Conservation (phyloP, 805 yeast species). For the Pichia paraexigua region DNA sequence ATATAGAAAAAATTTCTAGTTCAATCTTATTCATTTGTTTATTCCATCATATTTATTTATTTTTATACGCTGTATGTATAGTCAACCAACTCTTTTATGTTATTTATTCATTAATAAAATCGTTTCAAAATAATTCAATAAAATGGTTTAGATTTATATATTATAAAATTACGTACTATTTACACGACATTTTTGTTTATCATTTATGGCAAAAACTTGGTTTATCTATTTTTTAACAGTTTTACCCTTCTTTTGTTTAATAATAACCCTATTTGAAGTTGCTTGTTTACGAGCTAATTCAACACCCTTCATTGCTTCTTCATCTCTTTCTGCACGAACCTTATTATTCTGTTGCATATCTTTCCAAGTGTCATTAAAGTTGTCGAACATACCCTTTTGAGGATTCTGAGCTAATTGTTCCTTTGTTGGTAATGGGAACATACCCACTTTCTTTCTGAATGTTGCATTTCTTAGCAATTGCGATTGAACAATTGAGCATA, state of each 20-base stretch:
- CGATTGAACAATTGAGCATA: conserved; percentile 68
- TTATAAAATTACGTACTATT: background rate
- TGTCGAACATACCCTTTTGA: conserved; percentile 25
- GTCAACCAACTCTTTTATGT: background rate
- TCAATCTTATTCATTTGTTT: background rate
- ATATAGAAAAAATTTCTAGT: background rate
- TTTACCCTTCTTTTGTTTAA: conserved; percentile 19
- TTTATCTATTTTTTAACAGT: background rate
- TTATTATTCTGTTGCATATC: conserved; percentile 25
- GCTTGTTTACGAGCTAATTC: conserved; percentile 22
- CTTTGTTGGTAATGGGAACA: conserved; percentile 42
- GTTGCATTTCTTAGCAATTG: conserved; percentile 48
- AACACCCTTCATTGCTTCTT: conserved; percentile 24
- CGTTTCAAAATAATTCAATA: background rate
- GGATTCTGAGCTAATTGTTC: conserved; percentile 18
- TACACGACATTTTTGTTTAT: no score
- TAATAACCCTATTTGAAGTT: conserved; percentile 21
- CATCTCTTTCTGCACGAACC: conserved; percentile 20
- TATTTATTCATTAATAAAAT: background rate
- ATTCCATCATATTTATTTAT: background rate
- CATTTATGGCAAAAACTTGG: background rate
- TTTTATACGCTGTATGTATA: background rate
- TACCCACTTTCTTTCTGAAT: conserved; percentile 49
- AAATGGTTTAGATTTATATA: background rate
- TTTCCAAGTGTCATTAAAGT: conserved; percentile 25